phyloP scores from a whole-genome alignment of 179 eudicot species.

The Silene coronaria region DNA sequence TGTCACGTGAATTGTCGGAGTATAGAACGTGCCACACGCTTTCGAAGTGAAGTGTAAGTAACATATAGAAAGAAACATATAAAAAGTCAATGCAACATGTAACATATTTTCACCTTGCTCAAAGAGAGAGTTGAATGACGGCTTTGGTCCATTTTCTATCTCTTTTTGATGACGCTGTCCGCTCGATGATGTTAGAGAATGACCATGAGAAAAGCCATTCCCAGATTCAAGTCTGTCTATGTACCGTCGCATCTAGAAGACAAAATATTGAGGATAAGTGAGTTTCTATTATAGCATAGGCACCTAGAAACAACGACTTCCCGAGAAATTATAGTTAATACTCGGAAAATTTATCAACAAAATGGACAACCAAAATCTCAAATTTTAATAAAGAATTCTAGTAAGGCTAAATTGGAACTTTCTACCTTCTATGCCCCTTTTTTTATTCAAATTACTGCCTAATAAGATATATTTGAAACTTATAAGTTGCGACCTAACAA shows the following conservation, averaged over 20 bases:
- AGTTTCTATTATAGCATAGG: background rate
- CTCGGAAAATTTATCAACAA: background rate
- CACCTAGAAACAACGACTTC: background rate
- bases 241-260: slow-evolving; percentile 41
- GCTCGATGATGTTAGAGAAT: slow-evolving; percentile 43
- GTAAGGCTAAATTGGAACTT: too few species aligned
- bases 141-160: slow-evolving; percentile 54
- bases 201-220: slow-evolving; percentile 40
- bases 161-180: slow-evolving; percentile 55
- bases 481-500: too few species aligned
- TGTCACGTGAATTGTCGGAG: background rate
- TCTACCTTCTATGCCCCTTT: too few species aligned
- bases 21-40: background rate
- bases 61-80: slow-evolving; percentile 8
- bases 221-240: slow-evolving; percentile 52
- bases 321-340: background rate
- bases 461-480: too few species aligned
- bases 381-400: background rate
- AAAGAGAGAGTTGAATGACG: slow-evolving; percentile 68
- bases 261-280: slow-evolving; percentile 15
- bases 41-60: background rate
- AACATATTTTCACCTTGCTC: slow-evolving; percentile 62
- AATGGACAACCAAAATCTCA: background rate
- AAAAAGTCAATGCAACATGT: background rate
- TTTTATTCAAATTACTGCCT: too few species aligned